These are phyloP conservation scores for Aspergillus niger DNA, from an alignment of 2,329 filamentous ascomycete species.

Conservation along the genomic window DNA sequence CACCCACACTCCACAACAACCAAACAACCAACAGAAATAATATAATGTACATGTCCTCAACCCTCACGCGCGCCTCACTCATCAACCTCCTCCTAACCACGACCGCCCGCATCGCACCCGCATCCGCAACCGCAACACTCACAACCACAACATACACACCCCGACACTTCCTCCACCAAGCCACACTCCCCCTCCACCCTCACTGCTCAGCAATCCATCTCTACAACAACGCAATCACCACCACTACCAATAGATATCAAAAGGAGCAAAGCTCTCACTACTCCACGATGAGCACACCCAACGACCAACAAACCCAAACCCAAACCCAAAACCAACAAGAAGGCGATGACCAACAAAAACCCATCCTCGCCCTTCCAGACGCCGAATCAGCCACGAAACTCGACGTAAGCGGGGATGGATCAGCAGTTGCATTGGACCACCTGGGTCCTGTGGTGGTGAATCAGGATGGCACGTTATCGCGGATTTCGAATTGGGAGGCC, in stretches of 20 bases:
- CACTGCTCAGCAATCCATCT: conserved; percentile 23
- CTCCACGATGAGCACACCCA: conserved; percentile 25
- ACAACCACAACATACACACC: conserved; percentile 6
- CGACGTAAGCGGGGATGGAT: conserved; percentile 55
- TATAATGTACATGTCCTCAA: conserved; percentile 33
- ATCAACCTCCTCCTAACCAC: conserved; percentile 27
- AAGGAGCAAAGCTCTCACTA: conserved; percentile 14
- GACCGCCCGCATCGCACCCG: conserved; percentile 22
- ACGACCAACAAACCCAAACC: conserved; percentile 13
- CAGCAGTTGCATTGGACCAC: conserved; percentile 62
- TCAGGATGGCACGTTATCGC: conserved; percentile 68
- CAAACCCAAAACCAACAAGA: conserved; percentile 12
- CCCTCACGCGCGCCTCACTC: conserved; percentile 30
- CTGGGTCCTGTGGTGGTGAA: conserved; percentile 75
- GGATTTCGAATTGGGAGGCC: conserved; percentile 71
- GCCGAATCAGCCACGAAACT: conserved; percentile 86
- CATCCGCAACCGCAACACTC: conserved; percentile 4
- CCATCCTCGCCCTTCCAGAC: conserved; percentile 69
- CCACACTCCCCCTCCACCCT: conserved; percentile 4
- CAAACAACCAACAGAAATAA: not conserved
- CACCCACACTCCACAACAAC: not conserved
- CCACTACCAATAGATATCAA: too few species aligned
- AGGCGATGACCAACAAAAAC: conserved; percentile 13
- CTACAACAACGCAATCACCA: conserved; percentile 14
- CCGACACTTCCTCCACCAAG: conserved; percentile 10